These are phyloP conservation scores for Clarireedia sp. DNA, from an alignment of 2,329 filamentous ascomycete species.

Conservation along the genomic window DNA sequence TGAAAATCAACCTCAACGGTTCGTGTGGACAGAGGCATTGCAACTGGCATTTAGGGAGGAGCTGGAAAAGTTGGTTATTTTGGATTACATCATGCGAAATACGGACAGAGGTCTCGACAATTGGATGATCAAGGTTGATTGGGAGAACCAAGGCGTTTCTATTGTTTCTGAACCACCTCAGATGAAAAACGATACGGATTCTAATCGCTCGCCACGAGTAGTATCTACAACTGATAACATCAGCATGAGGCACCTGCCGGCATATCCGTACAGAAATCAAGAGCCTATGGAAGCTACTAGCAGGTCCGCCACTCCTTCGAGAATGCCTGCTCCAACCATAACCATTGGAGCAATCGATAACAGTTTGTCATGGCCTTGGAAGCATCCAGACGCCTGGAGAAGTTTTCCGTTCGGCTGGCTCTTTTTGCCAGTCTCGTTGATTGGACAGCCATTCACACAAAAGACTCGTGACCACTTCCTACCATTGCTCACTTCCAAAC, in stretches of 20 bases:
- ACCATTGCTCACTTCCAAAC: constrained; percentile 86
- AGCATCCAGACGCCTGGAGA: constrained; percentile 61
- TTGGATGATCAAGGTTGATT: constrained; percentile 98
- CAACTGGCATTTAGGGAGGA: constrained; percentile 93
- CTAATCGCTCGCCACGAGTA: constrained; percentile 43
- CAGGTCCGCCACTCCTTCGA: constrained; percentile 33
- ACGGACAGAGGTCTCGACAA: constrained; percentile 95
- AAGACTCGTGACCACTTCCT: constrained; percentile 91
- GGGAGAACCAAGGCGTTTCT: constrained; percentile 70
- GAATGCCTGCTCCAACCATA: constrained; percentile 39
- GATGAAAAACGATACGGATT: constrained; percentile 52
- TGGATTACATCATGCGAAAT: constrained; percentile 99
- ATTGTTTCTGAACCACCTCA: constrained; percentile 74
- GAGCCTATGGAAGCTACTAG: constrained; percentile 77
- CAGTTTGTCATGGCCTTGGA: constrained; percentile 86
- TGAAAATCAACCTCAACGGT: constrained; percentile 33
- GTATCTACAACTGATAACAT: constrained; percentile 33
- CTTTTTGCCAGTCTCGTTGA: constrained; percentile 91
- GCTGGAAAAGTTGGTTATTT: constrained; percentile 90
- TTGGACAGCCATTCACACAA: constrained; percentile 91
- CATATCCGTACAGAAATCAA: constrained; percentile 66
- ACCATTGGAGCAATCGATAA: constrained; percentile 93
- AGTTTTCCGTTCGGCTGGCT: constrained; percentile 98
- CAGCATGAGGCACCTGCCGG: constrained; percentile 24
- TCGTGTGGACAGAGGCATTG: constrained; percentile 79